These are phyloP conservation scores for Cichorium intybus DNA, from an alignment of 140 eudicot genomes.

Conservation along the genomic window DNA sequence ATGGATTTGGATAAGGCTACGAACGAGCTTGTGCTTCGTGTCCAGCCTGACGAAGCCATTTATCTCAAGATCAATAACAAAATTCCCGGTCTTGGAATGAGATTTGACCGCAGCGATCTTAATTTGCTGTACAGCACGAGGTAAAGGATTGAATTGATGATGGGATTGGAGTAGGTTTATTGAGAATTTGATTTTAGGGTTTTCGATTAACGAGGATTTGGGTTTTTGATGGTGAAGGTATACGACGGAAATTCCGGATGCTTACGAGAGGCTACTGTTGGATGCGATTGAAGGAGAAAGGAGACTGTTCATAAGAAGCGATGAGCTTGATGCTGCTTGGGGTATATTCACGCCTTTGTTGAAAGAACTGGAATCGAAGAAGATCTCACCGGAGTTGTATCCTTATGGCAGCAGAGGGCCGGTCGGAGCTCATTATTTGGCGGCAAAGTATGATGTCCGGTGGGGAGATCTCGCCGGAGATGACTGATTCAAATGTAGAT, in stretches of 20 bases:
- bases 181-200: not conserved
- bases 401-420: slow-evolving; percentile 99
- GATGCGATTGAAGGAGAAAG: slow-evolving; percentile 93
- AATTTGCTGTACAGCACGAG: slow-evolving; percentile 75
- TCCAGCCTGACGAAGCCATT: slow-evolving; percentile 95
- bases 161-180: not conserved
- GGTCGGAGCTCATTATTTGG: slow-evolving; percentile 93
- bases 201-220: not conserved
- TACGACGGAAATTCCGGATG: slow-evolving; percentile 78
- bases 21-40: slow-evolving; percentile 94
- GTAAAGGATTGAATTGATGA: slow-evolving; percentile 32
- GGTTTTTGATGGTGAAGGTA: slow-evolving; percentile 48
- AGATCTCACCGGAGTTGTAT: slow-evolving; percentile 84
- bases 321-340: slow-evolving; percentile 99
- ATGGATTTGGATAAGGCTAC: slow-evolving; percentile 86
- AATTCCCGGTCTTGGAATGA: slow-evolving; percentile 97
- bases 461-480: slow-evolving; percentile 89
- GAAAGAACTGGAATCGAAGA: slow-evolving; percentile 73
- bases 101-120: slow-evolving; percentile 91
- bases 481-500: slow-evolving; percentile 29
- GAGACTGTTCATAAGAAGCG: slow-evolving; percentile 90
- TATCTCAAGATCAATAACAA: slow-evolving; percentile 86
- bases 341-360: slow-evolving; percentile 73
- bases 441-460: slow-evolving; percentile 83
- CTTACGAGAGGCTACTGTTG: slow-evolving; percentile 82